A percentile compares a stretch with the other conserved stretches of the same genome.
Conservation (phyloP, 1,284 basidiomycete genomes). For the Naganishia albida region DNA sequence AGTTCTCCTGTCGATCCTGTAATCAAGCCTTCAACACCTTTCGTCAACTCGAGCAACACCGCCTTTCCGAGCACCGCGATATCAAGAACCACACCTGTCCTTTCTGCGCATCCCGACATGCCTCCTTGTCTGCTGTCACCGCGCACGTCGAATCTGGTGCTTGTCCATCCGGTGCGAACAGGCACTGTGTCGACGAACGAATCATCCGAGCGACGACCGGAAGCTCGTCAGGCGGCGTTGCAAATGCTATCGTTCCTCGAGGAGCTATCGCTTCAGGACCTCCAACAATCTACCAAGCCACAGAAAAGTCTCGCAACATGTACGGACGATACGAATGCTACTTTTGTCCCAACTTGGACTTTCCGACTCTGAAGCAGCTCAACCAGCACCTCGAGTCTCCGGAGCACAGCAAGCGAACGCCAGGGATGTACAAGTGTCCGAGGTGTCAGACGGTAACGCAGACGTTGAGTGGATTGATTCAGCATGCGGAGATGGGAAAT, state of each 20-base stretch:
- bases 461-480: conserved; percentile 1
- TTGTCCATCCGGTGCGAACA: background rate
- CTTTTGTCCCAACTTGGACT: conserved; percentile 8
- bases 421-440: conserved; percentile 2
- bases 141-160: conserved; percentile 2
- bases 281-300: background rate
- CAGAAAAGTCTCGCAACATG: background rate
- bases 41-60: background rate
- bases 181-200: background rate
- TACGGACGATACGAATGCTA: conserved; percentile 6
- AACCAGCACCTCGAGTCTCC: conserved; percentile 3
- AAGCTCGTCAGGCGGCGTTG: background rate
- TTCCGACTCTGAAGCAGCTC: background rate
- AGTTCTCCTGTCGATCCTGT: background rate
- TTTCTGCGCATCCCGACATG: background rate
- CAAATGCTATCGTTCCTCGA: background rate
- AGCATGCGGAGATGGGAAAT: conserved; percentile 7
- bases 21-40: background rate
- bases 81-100: background rate
- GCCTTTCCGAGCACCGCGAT: background rate
- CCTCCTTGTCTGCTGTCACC: background rate
- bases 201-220: background rate
- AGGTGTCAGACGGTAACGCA: background rate
- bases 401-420: conserved; percentile 1
- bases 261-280: background rate